phyloP scores from a whole-genome alignment of 2,329 filamentous ascomycete species.

The Pseudogymnoascus sp. region DNA sequence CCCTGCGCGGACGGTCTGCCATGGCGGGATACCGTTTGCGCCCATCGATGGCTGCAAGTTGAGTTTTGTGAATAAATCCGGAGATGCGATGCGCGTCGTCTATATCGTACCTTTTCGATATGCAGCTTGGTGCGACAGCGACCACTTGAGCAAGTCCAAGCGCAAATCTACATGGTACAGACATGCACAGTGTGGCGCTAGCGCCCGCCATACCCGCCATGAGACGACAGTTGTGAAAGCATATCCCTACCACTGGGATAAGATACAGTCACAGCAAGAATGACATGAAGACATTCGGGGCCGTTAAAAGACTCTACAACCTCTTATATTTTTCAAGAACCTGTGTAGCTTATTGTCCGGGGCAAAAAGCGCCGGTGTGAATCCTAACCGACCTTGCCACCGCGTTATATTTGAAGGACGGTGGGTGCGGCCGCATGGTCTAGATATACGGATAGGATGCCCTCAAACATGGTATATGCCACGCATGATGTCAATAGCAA shows the following conservation, averaged over 20 bases:
- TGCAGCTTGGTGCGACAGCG: not conserved
- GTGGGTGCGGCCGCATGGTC: slow-evolving; percentile 1
- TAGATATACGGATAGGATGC: not conserved
- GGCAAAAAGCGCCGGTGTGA: not conserved
- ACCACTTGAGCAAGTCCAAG: not conserved
- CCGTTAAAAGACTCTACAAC: not conserved
- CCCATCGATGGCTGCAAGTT: not conserved
- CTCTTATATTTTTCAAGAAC: not conserved
- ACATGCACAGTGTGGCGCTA: not conserved
- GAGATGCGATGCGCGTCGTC: not conserved
- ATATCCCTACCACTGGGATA: not conserved
- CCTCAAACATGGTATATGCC: slow-evolving; percentile 4
- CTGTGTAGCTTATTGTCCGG: not conserved
- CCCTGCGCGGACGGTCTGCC: slow-evolving; percentile 1
- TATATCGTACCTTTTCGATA: not conserved
- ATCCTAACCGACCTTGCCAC: not conserved
- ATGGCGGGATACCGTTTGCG: not conserved
- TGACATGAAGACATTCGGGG: not conserved
- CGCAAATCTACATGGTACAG: not conserved
- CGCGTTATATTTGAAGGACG: not conserved
- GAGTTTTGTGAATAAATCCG: not conserved
- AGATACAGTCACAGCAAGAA: not conserved
- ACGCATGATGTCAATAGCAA: not conserved
- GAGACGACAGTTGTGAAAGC: not conserved
- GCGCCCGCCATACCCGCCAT: slow-evolving; percentile 10